Evolutionary conservation across 2,329 filamentous ascomycete genomes (phyloP).

Genomic region (Pyrenochaeta sp.): DNA sequence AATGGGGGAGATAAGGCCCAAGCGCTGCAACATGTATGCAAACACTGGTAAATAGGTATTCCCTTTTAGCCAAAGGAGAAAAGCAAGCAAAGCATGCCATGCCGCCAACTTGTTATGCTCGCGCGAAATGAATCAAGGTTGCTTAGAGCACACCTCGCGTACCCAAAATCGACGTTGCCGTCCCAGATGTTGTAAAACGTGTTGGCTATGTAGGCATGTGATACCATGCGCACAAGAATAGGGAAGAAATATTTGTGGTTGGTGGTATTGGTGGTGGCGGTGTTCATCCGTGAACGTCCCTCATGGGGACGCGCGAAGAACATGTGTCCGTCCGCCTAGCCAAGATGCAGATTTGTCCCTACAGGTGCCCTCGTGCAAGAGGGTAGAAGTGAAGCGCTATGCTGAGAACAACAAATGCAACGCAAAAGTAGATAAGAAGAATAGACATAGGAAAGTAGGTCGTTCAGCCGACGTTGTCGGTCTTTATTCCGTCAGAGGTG

Average conservation of each 20-base stretch:
- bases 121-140: constrained; percentile 26
- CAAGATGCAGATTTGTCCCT: constrained; percentile 47
- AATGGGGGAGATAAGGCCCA: too few relatives aligned
- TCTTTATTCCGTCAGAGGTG: constrained; percentile 43
- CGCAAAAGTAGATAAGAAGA: constrained; percentile 20
- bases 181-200: constrained; percentile 37
- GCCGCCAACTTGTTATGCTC: too few relatives aligned
- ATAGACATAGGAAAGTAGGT: constrained; percentile 30
- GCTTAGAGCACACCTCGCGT: too few relatives aligned
- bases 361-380: constrained; percentile 23
- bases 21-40: too few relatives aligned
- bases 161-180: constrained; percentile 43
- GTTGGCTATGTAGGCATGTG: constrained; percentile 27
- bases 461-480: constrained; percentile 38
- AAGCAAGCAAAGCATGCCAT: too few relatives aligned
- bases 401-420: constrained; percentile 41
- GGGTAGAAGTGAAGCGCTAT: constrained; percentile 45
- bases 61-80: too few relatives aligned
- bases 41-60: too few relatives aligned
- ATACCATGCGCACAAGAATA: constrained; percentile 22
- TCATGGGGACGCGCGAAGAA: constrained; percentile 23
- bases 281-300: constrained; percentile 29
- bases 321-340: constrained; percentile 35
- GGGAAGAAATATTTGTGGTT: too few relatives aligned
- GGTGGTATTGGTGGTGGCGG: constrained; percentile 27